phyloP scores from a whole-genome alignment of 306 rosid species.

The Glycine tomentella region DNA sequence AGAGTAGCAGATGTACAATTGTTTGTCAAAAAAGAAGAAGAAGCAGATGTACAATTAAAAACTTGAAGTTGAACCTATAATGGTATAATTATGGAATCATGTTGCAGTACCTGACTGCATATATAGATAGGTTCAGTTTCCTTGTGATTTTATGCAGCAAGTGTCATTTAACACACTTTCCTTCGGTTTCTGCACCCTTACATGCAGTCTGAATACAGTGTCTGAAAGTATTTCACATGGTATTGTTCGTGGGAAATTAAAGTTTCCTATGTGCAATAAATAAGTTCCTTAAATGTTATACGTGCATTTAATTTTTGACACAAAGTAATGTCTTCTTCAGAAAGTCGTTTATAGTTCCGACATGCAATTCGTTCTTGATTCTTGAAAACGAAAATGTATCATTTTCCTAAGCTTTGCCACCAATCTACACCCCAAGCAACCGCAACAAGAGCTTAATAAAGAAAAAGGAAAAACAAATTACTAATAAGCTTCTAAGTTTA shows the following conservation, averaged over 20 bases:
- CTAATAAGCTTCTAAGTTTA: neutral
- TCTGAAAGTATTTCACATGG: constrained; percentile 41
- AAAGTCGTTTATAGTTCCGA: constrained; percentile 36
- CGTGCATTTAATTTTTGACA: constrained; percentile 38
- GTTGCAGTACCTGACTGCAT: constrained; percentile 34
- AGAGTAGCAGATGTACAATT: constrained; percentile 6
- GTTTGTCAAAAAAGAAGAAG: no score
- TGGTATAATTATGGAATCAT: constrained; percentile 36
- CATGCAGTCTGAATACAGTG: constrained; percentile 24
- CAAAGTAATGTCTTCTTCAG: constrained; percentile 33
- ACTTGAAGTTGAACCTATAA: constrained; percentile 22
- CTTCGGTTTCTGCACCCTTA: neutral
- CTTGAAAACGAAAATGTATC: constrained; percentile 13
- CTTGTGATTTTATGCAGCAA: constrained; percentile 46
- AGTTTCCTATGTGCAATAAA: constrained; percentile 20
- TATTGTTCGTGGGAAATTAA: constrained; percentile 34
- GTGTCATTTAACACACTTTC: neutral
- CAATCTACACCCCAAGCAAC: neutral
- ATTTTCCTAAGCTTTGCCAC: neutral
- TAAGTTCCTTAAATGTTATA: constrained; percentile 15
- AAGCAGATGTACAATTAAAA: neutral
- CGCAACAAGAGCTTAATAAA: neutral
- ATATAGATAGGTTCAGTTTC: neutral
- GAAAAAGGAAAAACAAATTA: constrained; percentile 24
- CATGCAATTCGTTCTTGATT: constrained; percentile 37